Evolutionary conservation across 192 early-diverging fungal genomes (phyloP).

Genomic region (Chytriomyces confervae): DNA sequence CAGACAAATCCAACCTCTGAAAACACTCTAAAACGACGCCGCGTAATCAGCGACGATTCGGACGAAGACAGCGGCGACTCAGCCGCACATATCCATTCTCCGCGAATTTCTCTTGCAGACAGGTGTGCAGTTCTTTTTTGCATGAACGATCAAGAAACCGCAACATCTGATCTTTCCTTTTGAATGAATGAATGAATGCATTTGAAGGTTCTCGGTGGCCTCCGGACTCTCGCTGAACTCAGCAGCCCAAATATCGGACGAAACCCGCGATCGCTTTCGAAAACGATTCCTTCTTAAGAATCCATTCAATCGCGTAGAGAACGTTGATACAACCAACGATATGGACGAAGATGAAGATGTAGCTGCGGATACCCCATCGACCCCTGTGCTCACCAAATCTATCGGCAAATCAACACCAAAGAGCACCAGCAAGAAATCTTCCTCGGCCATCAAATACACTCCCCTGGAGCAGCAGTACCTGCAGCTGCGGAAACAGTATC

Average conservation of each 20-base stretch:
- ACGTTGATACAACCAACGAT: background rate
- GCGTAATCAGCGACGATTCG: too few species aligned
- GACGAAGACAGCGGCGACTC: background rate
- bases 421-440: background rate
- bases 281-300: background rate
- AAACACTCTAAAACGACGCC: too few species aligned
- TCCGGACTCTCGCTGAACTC: background rate
- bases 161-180: too few species aligned
- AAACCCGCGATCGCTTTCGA: constrained; percentile 6
- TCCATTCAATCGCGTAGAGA: background rate
- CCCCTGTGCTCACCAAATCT: background rate
- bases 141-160: background rate
- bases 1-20: background rate
- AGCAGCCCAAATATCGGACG: background rate
- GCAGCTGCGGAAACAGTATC: constrained; percentile 73
- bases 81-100: background rate
- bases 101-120: background rate
- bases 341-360: background rate
- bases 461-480: constrained; percentile 85
- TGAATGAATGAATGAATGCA: background rate
- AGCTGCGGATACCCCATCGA: background rate
- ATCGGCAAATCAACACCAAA: background rate
- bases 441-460: constrained; percentile 54
- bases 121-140: background rate
- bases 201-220: background rate